Evolutionary conservation across 768 basidiomycete genomes (phyloP).

Genomic region (Hygrocybe punicea): DNA sequence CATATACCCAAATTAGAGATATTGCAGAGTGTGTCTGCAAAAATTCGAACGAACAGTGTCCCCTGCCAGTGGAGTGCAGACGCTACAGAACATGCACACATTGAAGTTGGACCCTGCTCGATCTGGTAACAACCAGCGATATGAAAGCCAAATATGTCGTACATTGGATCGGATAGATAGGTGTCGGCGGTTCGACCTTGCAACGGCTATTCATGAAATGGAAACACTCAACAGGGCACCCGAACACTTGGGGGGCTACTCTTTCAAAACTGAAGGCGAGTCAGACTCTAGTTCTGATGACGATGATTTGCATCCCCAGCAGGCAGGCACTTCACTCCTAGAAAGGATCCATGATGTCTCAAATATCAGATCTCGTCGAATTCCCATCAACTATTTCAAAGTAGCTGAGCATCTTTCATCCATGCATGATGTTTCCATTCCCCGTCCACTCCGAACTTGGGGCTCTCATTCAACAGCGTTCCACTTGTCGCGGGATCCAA

Average conservation of each 20-base stretch:
- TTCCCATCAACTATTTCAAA: conserved; percentile 9
- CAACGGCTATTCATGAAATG: background rate
- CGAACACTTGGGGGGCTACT: background rate
- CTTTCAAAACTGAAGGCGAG: background rate
- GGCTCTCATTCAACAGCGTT: conserved; percentile 16
- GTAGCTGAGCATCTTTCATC: background rate
- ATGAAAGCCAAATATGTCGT: conserved; percentile 20
- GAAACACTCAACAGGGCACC: background rate
- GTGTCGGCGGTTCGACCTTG: conserved; percentile 14
- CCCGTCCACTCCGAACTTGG: conserved; percentile 13
- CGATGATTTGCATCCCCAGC: background rate
- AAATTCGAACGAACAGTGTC: conserved; percentile 17
- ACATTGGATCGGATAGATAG: conserved; percentile 19
- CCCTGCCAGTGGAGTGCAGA: conserved; percentile 24
- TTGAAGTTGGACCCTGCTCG: conserved; percentile 15
- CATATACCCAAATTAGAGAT: conserved; percentile 35
- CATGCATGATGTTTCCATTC: conserved; percentile 1
- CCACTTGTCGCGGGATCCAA: conserved; percentile 23
- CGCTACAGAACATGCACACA: conserved; percentile 21
- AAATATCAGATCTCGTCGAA: background rate
- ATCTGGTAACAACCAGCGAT: conserved; percentile 19
- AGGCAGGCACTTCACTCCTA: background rate
- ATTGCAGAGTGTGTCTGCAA: conserved; percentile 18
- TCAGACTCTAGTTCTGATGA: background rate
- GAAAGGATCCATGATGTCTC: background rate